Evolutionary conservation across 1,284 basidiomycete species (phyloP), one percentile per base, ranked within the genome.

Genomic region (Cutaneotrichosporon sp.): DNA sequence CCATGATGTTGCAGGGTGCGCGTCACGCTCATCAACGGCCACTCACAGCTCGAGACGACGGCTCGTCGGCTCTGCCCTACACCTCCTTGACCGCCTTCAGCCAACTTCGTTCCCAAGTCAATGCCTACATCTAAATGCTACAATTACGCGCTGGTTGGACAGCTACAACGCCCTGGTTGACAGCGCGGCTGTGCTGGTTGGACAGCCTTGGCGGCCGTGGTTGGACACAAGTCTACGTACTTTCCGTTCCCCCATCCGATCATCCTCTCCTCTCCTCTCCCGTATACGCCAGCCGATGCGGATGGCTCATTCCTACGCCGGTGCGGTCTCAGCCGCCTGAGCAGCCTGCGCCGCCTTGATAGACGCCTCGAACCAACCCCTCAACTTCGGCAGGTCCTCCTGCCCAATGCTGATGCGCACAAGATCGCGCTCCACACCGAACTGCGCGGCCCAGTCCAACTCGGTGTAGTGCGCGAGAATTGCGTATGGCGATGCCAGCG

Each of bases 381-480:
- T 73, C 56, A 99, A 80, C 51, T 75, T 79, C 36, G 83, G 83
- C n/a, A 78, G 81, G 21, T 91, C 88, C 81, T 99, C 97, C 82
- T 95, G 83, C 1, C 97, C 97, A 18, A 98, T 88, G 69, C 90
- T 93, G 47, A 98, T 86, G 65, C 97, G 85, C 6, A 99, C 90
- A 52, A 99, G 81, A 5, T 88, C 88, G 58, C 83, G 81, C 77
- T 96, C 92, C 6, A 99, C 92, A 18, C 92, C 96, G 78, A 87
- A 94, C 66, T 83, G 79, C 34, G 86, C 88, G 6, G 94, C 96
- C 97, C 97, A 99, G 38, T 91, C 90, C 63, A 97, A 81, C 81
- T 99, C 97, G 4, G 82, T 77, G 72, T 90, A 98, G 78, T 99
- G 97, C 30, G 92, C 97, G 26, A 99, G 84, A 66, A 99, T 89